Percentiles rank a stretch among this genome's conserved stretches.
These are phyloP conservation scores for Symbiodinium natans DNA, from an alignment of 73 alveolate genomes.

Conservation along the genomic window DNA sequence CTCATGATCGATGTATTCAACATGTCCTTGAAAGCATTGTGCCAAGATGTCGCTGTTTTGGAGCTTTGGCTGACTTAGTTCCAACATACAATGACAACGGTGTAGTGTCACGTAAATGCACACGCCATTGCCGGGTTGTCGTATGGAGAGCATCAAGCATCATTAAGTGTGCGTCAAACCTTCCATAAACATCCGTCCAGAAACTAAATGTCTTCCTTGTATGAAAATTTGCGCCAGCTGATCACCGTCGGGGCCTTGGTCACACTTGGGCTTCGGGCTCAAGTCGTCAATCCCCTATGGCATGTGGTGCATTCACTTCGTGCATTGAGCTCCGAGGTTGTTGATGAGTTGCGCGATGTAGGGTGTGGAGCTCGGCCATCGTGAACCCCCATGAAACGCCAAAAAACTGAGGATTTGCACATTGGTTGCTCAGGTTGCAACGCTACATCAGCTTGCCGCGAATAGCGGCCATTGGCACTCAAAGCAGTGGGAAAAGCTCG, in stretches of 20 bases:
- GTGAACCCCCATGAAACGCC: neutral
- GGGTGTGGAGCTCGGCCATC: neutral
- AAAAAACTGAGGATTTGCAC: neutral
- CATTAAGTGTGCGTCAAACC: too few species aligned
- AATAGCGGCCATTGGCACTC: conserved; percentile 97
- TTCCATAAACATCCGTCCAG: too few species aligned
- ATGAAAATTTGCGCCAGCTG: conserved; percentile 95
- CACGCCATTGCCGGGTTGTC: too few species aligned
- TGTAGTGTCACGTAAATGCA: too few species aligned
- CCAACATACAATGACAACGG: too few species aligned
- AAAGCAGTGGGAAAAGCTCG: conserved; percentile 97
- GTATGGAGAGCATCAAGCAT: too few species aligned
- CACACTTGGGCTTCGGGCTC: neutral
- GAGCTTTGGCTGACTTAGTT: too few species aligned
- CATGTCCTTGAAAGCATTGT: too few species aligned
- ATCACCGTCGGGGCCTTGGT: conserved; percentile 74
- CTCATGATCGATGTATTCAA: too few species aligned
- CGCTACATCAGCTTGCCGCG: conserved; percentile 97
- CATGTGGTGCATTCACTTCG: neutral
- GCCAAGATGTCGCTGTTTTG: too few species aligned
- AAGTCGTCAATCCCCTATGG: neutral
- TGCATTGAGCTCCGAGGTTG: conserved; percentile 16
- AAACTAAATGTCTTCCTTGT: conserved; percentile 74
- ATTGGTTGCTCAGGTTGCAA: neutral
- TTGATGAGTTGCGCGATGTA: conserved; percentile 77